Evolutionary conservation across 352 stramenopile genomes (phyloP).

Genomic region (Phytophthora crassamura): DNA sequence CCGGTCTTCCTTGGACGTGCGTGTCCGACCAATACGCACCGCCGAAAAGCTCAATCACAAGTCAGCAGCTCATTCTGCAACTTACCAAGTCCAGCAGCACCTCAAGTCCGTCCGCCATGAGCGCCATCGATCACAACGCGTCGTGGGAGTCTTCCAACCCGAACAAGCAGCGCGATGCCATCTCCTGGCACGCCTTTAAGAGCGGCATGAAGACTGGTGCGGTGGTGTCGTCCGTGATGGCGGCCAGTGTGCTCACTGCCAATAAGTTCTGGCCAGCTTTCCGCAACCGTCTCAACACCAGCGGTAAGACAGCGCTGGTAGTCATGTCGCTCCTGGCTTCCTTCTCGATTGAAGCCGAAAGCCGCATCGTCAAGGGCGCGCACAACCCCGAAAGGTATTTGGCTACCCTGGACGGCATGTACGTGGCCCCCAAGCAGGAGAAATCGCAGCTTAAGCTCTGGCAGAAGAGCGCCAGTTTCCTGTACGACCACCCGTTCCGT

Average conservation of each 20-base stretch:
- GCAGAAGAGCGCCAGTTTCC: conserved; percentile 61
- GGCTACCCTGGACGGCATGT: conserved; percentile 51
- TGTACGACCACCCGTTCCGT: conserved; percentile 79
- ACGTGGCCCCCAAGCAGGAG: conserved; percentile 49
- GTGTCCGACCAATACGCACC: conserved; percentile 2
- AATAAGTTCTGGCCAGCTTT: conserved; percentile 69
- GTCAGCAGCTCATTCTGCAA: conserved; percentile 19
- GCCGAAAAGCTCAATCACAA: background rate
- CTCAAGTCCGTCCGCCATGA: conserved; percentile 11
- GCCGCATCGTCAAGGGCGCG: conserved; percentile 55
- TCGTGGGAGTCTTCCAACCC: conserved; percentile 42
- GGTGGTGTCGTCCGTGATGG: conserved; percentile 25
- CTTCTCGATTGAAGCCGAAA: conserved; percentile 70
- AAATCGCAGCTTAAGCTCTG: conserved; percentile 49
- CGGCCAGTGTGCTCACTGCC: conserved; percentile 40
- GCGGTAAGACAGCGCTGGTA: conserved; percentile 71
- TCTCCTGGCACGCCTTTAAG: conserved; percentile 66
- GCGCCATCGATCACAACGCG: conserved; percentile 17
- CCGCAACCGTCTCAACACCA: conserved; percentile 67
- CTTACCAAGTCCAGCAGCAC: conserved; percentile 10
- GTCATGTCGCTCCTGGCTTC: conserved; percentile 62
- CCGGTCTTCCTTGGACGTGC: background rate
- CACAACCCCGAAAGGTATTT: conserved; percentile 76
- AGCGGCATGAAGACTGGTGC: conserved; percentile 58
- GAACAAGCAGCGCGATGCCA: conserved; percentile 58